Conservation (phyloP, 805 yeast genomes). For the Candida germanica region DNA sequence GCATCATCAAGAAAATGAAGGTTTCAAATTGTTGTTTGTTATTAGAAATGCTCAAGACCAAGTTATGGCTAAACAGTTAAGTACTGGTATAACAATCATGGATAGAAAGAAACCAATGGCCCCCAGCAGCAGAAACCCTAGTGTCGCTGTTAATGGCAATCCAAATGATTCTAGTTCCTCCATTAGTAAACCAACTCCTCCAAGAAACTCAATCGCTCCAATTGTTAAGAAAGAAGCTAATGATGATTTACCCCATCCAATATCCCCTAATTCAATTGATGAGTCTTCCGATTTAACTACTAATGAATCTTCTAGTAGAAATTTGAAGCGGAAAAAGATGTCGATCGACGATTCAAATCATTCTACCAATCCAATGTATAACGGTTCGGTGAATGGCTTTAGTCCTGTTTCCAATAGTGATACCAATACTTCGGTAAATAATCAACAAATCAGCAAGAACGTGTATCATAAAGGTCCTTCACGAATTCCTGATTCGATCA, state of each 20-base stretch:
- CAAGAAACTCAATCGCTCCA: constrained; percentile 10
- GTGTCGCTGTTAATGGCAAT: constrained; percentile 2
- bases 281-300: constrained; percentile 56
- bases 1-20: constrained; percentile 86
- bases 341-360: constrained; percentile 45
- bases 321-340: constrained; percentile 47
- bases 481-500: constrained; percentile 11
- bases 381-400: constrained; percentile 37
- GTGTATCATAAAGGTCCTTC: constrained; percentile 11
- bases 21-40: constrained; percentile 72
- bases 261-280: constrained; percentile 63
- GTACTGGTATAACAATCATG: constrained; percentile 84
- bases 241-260: constrained; percentile 27
- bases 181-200: not conserved
- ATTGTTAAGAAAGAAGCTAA: constrained; percentile 5
- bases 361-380: constrained; percentile 37
- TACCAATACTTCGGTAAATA: constrained; percentile 27
- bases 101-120: constrained; percentile 74
- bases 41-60: constrained; percentile 58
- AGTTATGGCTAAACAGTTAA: constrained; percentile 67
- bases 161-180: constrained; percentile 5
- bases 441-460: constrained; percentile 4
- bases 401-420: constrained; percentile 48
- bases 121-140: constrained; percentile 2
- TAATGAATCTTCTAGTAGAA: constrained; percentile 32